Percentiles rank a stretch among this genome's conserved stretches.
Evolutionary conservation across 1,284 basidiomycete species (phyloP).

Genomic region (Cryptococcus neoformans): DNA sequence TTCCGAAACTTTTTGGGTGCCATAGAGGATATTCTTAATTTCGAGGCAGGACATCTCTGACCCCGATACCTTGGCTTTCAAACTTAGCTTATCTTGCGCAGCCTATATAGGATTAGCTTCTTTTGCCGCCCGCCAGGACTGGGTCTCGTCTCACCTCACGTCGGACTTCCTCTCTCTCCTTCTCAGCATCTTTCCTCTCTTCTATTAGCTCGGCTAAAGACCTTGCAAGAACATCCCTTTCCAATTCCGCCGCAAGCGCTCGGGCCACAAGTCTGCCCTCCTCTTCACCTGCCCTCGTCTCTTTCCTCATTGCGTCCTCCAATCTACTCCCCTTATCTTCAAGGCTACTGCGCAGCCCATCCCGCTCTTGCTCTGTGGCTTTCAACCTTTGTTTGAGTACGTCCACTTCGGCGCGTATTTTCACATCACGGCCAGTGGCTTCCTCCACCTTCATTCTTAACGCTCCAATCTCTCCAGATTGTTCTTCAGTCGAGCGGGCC

Average conservation of each 20-base stretch:
- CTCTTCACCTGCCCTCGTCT: neutral
- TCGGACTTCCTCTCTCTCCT: constrained; percentile 2
- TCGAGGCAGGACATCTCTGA: too few species aligned
- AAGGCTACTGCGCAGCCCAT: neutral
- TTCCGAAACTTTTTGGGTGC: neutral
- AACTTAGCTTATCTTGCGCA: too few species aligned
- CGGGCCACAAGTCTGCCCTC: constrained; percentile 2
- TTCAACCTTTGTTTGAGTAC: constrained; percentile 6
- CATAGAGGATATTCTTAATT: too few species aligned
- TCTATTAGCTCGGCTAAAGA: neutral
- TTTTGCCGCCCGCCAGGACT: too few species aligned
- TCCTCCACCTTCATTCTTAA: neutral
- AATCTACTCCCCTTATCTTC: neutral
- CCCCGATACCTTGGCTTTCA: too few species aligned
- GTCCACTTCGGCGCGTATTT: constrained; percentile 1
- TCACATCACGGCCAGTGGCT: neutral
- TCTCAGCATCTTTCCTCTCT: neutral
- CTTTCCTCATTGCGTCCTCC: neutral
- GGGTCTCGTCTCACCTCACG: neutral
- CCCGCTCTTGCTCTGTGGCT: constrained; percentile 3
- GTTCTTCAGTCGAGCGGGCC: neutral
- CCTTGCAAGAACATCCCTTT: constrained; percentile 9
- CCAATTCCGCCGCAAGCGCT: constrained; percentile 7
- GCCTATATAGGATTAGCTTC: too few species aligned
- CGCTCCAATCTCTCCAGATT: neutral